Evolutionary conservation across 441 rosid species (phyloP).

Genomic region (Sinapis alba): DNA sequence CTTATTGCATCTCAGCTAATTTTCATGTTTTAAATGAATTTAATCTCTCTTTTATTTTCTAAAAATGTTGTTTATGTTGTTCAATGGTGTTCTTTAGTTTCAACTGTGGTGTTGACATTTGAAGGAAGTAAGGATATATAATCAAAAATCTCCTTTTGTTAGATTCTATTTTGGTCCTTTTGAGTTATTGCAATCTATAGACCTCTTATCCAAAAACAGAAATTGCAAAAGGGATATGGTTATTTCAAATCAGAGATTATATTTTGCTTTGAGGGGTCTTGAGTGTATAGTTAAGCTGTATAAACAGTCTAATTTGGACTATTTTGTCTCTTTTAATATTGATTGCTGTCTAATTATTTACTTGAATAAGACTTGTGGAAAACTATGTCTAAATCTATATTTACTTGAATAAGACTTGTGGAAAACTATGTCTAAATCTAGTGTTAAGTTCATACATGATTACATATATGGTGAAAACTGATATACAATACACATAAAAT

Average conservation of each 20-base stretch:
- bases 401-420: too few species aligned
- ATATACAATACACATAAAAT: background rate
- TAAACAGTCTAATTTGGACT: background rate
- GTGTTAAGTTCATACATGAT: background rate
- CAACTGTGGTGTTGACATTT: conserved; percentile 32
- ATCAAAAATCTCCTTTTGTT: conserved; percentile 31
- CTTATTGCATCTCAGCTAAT: background rate
- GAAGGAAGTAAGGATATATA: conserved; percentile 31
- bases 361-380: background rate
- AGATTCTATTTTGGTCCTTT: conserved; percentile 8
- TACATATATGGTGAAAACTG: background rate
- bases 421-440: background rate
- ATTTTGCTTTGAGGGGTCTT: background rate
- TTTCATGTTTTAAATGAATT: background rate
- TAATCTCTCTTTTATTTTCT: background rate
- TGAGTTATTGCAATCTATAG: conserved; percentile 1
- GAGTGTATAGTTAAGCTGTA: background rate
- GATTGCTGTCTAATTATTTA: background rate
- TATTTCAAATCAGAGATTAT: background rate
- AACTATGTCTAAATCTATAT: background rate
- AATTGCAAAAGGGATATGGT: background rate
- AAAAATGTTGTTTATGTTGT: conserved; percentile 28
- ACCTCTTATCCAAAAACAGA: conserved; percentile 14
- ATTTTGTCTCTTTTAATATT: background rate
- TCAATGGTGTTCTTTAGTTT: conserved; percentile 30